Evolutionary conservation across 2,329 filamentous ascomycete genomes (phyloP), one percentile per base, ranked within the genome.

Genomic region (Cryphonectria carpinicola): DNA sequence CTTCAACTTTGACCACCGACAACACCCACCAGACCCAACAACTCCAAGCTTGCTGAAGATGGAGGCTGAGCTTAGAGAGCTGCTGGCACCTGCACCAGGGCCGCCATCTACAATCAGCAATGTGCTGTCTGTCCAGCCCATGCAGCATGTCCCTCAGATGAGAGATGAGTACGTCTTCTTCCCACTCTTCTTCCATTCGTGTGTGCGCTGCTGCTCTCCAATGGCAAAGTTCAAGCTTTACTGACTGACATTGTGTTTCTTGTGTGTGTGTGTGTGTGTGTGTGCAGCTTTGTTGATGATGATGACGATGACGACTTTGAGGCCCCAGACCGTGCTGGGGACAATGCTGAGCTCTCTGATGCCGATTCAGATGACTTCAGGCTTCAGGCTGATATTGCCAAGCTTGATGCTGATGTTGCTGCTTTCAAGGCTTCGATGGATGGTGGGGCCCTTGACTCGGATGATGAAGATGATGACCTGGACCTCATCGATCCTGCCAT

Each of bases 301-400:
- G 71, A 32, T 32, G 32, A 75, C 60, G 72, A 75, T 10, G 74
- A 75, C 3, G 76, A 77, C 32, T 71, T 76, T 17, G 74, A 72
- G 14, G 63, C 37, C 43, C 28, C 54, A 41, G 56, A 66, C 37
- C 73, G 70, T 4, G 75, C 73, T 70, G 75, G 69, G 11, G 67
- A 65, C 14, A 74, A 73, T 25, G 66, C 63, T 14, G 65, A 79
- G 68, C 74, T 77, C n/a, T 81, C 79, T 10, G 80, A 82, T 65
- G 79, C 78, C 25, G 82, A 84, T 73, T 83, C 82, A 11, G 83
- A 84, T 71, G 80, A 81, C 63, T 78, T 78, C 14, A 80, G 82
- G 65, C 79, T 83, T 22, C 77, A 79, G 66, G 79, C 79, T 49
- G 78, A 80, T 58, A 81, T 83, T 67, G 79, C 76, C 35, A 80